Percentiles rank a stretch among this genome's conserved stretches.
Conservation (phyloP, 2,329 filamentous ascomycete genomes). For the Alternaria sp. region DNA sequence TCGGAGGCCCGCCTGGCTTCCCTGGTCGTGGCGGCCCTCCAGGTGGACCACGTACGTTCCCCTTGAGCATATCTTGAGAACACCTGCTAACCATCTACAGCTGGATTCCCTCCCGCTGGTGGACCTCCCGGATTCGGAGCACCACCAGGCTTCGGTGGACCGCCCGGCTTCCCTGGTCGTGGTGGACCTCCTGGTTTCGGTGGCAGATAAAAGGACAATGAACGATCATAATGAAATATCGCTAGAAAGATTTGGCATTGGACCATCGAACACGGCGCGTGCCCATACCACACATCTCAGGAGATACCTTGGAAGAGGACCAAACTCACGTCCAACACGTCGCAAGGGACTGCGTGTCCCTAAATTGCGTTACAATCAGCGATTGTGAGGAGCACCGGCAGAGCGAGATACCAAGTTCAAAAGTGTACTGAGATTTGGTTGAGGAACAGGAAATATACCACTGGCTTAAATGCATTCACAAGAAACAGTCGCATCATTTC, state of each 20-base stretch:
- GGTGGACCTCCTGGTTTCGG: conserved; percentile 41
- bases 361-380: conserved; percentile 1
- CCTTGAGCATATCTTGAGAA: neutral
- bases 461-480: conserved; percentile 12
- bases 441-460: conserved; percentile 18
- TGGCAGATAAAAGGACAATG: conserved; percentile 31
- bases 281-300: conserved; percentile 5
- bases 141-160: conserved; percentile 39
- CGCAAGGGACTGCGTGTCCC: neutral
- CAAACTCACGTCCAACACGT: conserved; percentile 6
- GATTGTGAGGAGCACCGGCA: conserved; percentile 3
- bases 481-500: conserved; percentile 8
- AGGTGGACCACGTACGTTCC: conserved; percentile 48
- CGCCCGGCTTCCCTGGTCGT: conserved; percentile 35
- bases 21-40: conserved; percentile 51
- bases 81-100: conserved; percentile 37
- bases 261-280: conserved; percentile 5
- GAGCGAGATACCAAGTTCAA: conserved; percentile 10
- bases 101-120: conserved; percentile 57
- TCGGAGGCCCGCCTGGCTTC: conserved; percentile 48
- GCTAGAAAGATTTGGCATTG: conserved; percentile 10
- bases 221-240: conserved; percentile 1
- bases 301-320: conserved; percentile 9
- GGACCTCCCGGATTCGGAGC: conserved; percentile 58
- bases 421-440: conserved; percentile 12